phyloP scores from a whole-genome alignment of 805 yeast genomes.

The Maudiozyma turicensis region DNA sequence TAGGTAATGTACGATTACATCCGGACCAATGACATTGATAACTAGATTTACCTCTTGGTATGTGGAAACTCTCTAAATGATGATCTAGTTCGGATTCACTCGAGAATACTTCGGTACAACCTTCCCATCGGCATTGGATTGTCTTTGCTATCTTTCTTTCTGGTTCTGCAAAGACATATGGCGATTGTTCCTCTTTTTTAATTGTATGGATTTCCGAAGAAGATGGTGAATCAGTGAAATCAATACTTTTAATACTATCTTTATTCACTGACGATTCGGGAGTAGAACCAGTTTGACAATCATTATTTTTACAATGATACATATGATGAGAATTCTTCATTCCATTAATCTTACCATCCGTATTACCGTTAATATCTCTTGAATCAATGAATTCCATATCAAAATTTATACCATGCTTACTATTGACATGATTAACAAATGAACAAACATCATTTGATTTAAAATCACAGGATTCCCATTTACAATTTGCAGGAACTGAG shows the following conservation, averaged over 20 bases:
- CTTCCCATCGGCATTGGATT: conserved; percentile 22
- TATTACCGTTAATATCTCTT: not conserved
- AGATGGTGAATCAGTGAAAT: not conserved
- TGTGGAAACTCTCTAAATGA: conserved; percentile 60
- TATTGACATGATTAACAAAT: conserved; percentile 51
- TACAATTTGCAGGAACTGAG: conserved; percentile 35
- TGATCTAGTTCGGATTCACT: conserved; percentile 54
- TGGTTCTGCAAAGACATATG: not conserved
- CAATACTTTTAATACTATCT: not conserved
- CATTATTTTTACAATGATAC: conserved; percentile 1
- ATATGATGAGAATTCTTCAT: not conserved
- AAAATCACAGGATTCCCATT: conserved; percentile 67
- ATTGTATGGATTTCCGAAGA: too few relatives aligned
- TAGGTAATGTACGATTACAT: conserved; percentile 66
- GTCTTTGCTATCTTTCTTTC: not conserved
- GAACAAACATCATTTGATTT: conserved; percentile 41
- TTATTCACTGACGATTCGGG: not conserved
- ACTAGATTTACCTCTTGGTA: conserved; percentile 60
- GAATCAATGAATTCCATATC: conserved; percentile 21
- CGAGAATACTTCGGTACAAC: conserved; percentile 43
- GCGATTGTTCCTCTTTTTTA: not conserved
- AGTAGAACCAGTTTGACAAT: not conserved
- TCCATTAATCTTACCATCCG: not conserved
- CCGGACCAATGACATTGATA: conserved; percentile 73
- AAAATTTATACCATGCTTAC: conserved; percentile 34